phyloP scores from a whole-genome alignment of 768 basidiomycete genomes.

The Punctularia strigosozonata region DNA sequence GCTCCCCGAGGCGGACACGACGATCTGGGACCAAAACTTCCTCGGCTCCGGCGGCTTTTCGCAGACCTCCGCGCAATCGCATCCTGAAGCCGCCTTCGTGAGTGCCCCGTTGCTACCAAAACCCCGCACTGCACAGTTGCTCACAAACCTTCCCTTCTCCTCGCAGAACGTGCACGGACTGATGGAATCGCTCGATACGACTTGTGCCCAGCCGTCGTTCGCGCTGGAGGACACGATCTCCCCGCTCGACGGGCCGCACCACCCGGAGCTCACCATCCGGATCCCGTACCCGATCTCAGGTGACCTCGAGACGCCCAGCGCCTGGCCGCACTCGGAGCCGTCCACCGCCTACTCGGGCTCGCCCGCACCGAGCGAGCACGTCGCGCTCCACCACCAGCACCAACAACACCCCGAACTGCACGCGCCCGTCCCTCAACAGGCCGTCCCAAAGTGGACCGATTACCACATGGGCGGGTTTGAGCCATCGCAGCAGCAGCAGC shows the following conservation, averaged over 20 bases:
- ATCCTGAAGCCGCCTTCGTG: conserved; percentile 9
- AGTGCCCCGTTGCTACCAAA: conserved; percentile 8
- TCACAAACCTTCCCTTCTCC: no score
- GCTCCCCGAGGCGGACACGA: conserved; percentile 36
- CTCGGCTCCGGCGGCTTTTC: conserved; percentile 17
- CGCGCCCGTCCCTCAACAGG: background rate
- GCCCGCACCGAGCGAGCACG: conserved; percentile 19
- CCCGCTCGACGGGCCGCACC: conserved; percentile 6
- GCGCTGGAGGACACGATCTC: background rate
- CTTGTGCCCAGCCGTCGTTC: background rate
- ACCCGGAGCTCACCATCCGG: conserved; percentile 7
- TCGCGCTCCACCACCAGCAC: conserved; percentile 18
- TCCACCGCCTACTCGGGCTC: conserved; percentile 35
- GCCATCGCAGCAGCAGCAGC: background rate
- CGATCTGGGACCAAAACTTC: conserved; percentile 35
- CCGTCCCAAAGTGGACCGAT: background rate
- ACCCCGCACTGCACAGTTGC: conserved; percentile 5
- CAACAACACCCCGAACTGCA: background rate
- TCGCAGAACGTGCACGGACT: background rate
- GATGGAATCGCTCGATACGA: background rate
- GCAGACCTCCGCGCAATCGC: conserved; percentile 5
- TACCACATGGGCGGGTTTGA: background rate
- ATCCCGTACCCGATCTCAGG: no score
- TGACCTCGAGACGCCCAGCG: conserved; percentile 11
- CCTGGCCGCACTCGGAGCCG: conserved; percentile 18